Evolutionary conservation across 352 stramenopile genomes (phyloP).

Genomic region (Globisporangium parvum): DNA sequence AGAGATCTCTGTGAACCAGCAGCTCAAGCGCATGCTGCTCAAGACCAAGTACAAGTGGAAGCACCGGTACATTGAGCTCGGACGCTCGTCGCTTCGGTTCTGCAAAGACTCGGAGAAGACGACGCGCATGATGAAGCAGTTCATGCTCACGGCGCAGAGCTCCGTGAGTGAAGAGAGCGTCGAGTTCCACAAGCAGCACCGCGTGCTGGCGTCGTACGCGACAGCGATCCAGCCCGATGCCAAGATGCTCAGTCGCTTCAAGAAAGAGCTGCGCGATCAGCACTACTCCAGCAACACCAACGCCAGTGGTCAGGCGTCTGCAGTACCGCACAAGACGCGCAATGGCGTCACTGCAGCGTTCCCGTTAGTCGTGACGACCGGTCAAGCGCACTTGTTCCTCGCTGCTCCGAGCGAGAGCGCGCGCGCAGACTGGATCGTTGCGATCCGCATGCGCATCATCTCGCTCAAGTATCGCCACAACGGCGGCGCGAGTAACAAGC

Average conservation of each 20-base stretch:
- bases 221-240: slow-evolving; percentile 28
- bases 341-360: slow-evolving; percentile 24
- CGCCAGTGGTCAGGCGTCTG: neutral
- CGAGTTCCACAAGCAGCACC: slow-evolving; percentile 40
- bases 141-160: slow-evolving; percentile 44
- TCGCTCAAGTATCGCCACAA: slow-evolving; percentile 58
- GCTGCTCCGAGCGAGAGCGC: slow-evolving; percentile 35
- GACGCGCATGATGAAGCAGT: slow-evolving; percentile 64
- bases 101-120: slow-evolving; percentile 35
- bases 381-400: slow-evolving; percentile 42
- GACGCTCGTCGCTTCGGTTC: slow-evolving; percentile 45
- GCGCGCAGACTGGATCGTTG: slow-evolving; percentile 52
- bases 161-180: slow-evolving; percentile 51
- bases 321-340: slow-evolving; percentile 2
- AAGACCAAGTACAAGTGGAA: slow-evolving; percentile 72
- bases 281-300: slow-evolving; percentile 10
- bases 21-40: slow-evolving; percentile 47
- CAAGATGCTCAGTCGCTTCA: slow-evolving; percentile 26
- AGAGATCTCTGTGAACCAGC: slow-evolving; percentile 33
- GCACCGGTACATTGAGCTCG: slow-evolving; percentile 44
- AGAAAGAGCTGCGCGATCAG: slow-evolving; percentile 24
- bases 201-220: slow-evolving; percentile 31
- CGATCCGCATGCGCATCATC: slow-evolving; percentile 62
- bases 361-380: slow-evolving; percentile 55
- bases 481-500: slow-evolving; percentile 9